Percentiles rank a stretch among this genome's conserved stretches.
Evolutionary conservation across 2,329 filamentous ascomycete genomes (phyloP).

Genomic region (Penicillium hesseltinei): DNA sequence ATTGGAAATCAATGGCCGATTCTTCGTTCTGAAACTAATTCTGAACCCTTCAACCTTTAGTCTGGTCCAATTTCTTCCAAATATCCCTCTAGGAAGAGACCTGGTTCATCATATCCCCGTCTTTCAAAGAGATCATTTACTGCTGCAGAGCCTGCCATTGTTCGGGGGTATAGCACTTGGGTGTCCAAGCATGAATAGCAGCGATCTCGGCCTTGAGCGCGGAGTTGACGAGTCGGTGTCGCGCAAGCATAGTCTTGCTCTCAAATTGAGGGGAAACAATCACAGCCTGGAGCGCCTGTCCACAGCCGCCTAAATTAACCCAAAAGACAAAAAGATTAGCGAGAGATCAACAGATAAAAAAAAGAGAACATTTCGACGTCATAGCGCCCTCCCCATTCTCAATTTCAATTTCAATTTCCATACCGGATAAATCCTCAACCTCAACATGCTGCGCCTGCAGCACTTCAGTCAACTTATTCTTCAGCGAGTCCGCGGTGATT

Average conservation of each 20-base stretch:
- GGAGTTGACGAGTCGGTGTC: slow-evolving; percentile 81
- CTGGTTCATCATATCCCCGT: neutral
- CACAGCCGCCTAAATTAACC: slow-evolving; percentile 59
- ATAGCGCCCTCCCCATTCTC: neutral
- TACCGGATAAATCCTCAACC: slow-evolving; percentile 91
- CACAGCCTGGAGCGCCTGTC: slow-evolving; percentile 67
- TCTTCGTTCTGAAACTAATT: neutral
- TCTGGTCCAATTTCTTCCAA: neutral
- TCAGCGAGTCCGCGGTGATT: slow-evolving; percentile 72
- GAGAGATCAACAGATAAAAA: neutral
- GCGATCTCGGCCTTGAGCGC: slow-evolving; percentile 84
- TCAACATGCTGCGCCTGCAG: slow-evolving; percentile 77
- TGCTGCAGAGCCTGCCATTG: slow-evolving; percentile 74
- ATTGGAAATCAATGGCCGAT: neutral
- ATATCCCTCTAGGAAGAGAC: neutral
- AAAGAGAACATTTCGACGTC: slow-evolving; percentile 1
- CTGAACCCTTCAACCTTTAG: neutral
- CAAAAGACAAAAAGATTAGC: neutral
- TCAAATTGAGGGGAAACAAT: slow-evolving; percentile 70
- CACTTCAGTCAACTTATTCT: slow-evolving; percentile 64
- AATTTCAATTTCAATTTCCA: slow-evolving; percentile 20
- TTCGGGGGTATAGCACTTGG: slow-evolving; percentile 87
- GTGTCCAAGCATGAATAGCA: slow-evolving; percentile 90
- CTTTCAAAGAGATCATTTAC: slow-evolving; percentile 12
- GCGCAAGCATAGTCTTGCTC: slow-evolving; percentile 73